A percentile compares a stretch with the other conserved stretches of the same genome.
These are phyloP conservation scores for Hymenoscyphus fructigenus DNA, from an alignment of 2,329 filamentous ascomycete species.

Conservation along the genomic window DNA sequence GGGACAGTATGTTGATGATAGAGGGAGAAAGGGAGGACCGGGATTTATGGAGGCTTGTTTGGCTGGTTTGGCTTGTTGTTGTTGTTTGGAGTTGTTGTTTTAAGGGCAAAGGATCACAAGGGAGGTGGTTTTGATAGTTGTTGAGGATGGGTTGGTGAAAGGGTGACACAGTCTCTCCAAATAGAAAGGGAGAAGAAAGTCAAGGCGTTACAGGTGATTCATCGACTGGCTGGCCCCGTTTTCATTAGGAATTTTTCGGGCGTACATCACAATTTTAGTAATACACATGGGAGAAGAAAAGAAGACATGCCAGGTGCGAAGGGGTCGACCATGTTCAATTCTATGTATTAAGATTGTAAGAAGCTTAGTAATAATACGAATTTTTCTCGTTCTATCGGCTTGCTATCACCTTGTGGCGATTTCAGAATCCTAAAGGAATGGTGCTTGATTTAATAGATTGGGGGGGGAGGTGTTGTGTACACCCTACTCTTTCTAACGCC, in stretches of 20 bases:
- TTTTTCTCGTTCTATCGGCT: too few relatives aligned
- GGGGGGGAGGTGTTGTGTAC: too few relatives aligned
- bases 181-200: neutral
- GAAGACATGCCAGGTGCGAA: too few relatives aligned
- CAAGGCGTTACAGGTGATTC: neutral
- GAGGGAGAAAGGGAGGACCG: conserved; percentile 32
- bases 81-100: conserved; percentile 51
- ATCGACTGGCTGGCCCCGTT: neutral
- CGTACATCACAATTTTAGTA: neutral
- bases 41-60: conserved; percentile 45
- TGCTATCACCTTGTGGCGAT: too few relatives aligned
- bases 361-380: too few relatives aligned
- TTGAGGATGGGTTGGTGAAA: neutral
- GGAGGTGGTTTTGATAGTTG: too few relatives aligned
- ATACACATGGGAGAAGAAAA: neutral
- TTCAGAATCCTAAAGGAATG: too few relatives aligned
- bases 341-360: too few relatives aligned
- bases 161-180: neutral
- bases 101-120: too few relatives aligned
- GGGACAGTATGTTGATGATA: conserved; percentile 40
- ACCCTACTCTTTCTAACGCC: too few relatives aligned
- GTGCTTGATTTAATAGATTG: too few relatives aligned
- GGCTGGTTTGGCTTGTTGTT: conserved; percentile 49
- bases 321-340: too few relatives aligned
- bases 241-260: neutral